Conservation (phyloP, 768 basidiomycete genomes). For the Suillus subluteus region DNA sequence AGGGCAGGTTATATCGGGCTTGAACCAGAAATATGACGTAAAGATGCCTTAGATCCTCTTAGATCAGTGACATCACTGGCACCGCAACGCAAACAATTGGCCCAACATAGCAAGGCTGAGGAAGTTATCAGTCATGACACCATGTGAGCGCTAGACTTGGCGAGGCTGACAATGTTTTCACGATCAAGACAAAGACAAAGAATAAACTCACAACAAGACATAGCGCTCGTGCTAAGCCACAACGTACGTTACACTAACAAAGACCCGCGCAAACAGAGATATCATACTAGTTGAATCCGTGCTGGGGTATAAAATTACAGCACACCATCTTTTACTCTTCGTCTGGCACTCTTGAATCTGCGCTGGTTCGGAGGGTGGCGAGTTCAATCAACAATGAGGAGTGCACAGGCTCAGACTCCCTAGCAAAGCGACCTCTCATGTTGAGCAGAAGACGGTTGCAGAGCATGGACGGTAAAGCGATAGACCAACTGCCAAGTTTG, state of each 20-base stretch:
- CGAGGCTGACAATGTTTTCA: not conserved
- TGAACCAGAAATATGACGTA: not conserved
- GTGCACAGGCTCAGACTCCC: not conserved
- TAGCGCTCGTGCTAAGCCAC: not conserved
- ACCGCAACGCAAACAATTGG: not conserved
- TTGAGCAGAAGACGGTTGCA: conserved; percentile 28
- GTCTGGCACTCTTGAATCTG: not conserved
- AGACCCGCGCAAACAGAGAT: not conserved
- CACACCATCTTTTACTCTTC: not conserved
- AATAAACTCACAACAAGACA: not conserved
- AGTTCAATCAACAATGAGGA: not conserved
- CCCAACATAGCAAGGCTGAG: not conserved
- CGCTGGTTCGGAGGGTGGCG: not conserved
- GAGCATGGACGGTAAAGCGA: conserved; percentile 28
- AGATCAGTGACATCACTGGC: not conserved
- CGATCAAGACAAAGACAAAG: not conserved
- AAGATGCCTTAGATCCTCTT: not conserved
- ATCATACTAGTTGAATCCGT: not conserved
- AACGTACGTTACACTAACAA: not conserved
- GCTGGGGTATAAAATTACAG: not conserved
- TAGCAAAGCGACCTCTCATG: conserved; percentile 22
- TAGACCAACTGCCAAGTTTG: conserved; percentile 24
- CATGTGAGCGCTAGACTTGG: not conserved
- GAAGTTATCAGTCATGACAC: not conserved
- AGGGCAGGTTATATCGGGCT: not conserved